Conservation (phyloP, 148 eudicot genomes). For the Amaranthus hypochondriacus region DNA sequence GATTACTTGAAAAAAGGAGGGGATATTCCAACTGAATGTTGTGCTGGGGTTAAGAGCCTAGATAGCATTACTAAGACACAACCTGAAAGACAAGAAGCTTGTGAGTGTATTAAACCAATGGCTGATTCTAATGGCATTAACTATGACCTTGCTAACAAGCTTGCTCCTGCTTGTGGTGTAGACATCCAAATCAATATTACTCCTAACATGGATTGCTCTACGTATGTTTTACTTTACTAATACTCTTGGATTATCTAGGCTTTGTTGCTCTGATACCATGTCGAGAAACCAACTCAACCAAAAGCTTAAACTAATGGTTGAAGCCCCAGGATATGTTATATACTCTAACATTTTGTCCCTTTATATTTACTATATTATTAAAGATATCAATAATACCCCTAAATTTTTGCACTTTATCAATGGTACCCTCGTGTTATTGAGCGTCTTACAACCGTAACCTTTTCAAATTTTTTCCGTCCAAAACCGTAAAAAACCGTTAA, state of each 20-base stretch:
- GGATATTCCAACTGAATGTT: constrained; percentile 15
- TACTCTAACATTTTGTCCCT: too few relatives aligned
- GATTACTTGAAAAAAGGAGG: constrained; percentile 33
- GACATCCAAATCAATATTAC: constrained; percentile 15
- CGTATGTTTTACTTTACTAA: constrained; percentile 14
- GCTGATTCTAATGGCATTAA: constrained; percentile 18
- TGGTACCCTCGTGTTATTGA: too few relatives aligned
- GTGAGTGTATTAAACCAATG: constrained; percentile 27
- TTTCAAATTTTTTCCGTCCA: too few relatives aligned
- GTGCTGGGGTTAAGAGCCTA: constrained; percentile 24
- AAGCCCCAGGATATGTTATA: too few relatives aligned
- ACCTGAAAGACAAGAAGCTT: constrained; percentile 25
- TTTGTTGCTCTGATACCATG: too few relatives aligned
- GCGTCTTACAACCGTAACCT: too few relatives aligned
- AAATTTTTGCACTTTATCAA: too few relatives aligned
- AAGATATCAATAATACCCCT: too few relatives aligned
- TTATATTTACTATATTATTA: too few relatives aligned
- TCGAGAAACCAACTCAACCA: too few relatives aligned
- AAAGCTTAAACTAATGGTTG: too few relatives aligned
- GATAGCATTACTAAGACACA: constrained; percentile 19
- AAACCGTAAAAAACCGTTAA: too few relatives aligned
- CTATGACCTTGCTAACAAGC: constrained; percentile 19
- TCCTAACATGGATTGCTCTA: constrained; percentile 23
- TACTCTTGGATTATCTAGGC: not conserved
- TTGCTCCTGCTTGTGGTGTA: constrained; percentile 29